Conservation (phyloP, 768 basidiomycete genomes). For the Mycena crocata region DNA sequence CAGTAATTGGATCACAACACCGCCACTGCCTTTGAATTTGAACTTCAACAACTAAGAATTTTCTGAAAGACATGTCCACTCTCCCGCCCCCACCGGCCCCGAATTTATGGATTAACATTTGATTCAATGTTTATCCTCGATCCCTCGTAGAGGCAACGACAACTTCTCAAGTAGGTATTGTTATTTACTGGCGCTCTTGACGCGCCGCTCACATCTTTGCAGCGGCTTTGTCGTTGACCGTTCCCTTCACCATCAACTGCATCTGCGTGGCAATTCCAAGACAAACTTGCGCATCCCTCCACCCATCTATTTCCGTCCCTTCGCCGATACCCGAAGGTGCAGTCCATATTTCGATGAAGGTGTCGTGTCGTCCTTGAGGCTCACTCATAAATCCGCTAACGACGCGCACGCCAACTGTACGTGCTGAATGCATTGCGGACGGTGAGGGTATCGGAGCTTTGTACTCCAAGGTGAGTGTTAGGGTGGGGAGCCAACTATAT, state of each 20-base stretch:
- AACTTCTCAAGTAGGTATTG: too few relatives aligned
- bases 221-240: conserved; percentile 1
- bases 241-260: conserved; percentile 41
- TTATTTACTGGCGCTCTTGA: too few relatives aligned
- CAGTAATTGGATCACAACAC: too few relatives aligned
- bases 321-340: conserved; percentile 51
- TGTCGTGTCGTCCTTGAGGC: conserved; percentile 52
- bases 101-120: too few relatives aligned
- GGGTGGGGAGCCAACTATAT: conserved; percentile 70
- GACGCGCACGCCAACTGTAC: conserved; percentile 51
- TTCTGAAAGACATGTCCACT: too few relatives aligned
- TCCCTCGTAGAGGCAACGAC: too few relatives aligned
- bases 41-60: too few relatives aligned
- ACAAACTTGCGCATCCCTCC: conserved; percentile 56
- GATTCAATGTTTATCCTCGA: too few relatives aligned
- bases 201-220: not conserved
- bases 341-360: conserved; percentile 55
- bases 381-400: conserved; percentile 34
- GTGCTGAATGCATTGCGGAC: conserved; percentile 17
- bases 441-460: conserved; percentile 50
- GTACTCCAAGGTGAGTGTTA: conserved; percentile 71
- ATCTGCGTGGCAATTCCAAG: conserved; percentile 56
- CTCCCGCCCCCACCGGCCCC: too few relatives aligned
- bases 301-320: conserved; percentile 40
- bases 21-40: too few relatives aligned